These are phyloP conservation scores for Melaleuca alternifolia DNA, from an alignment of 345 rosid species.

Conservation along the genomic window DNA sequence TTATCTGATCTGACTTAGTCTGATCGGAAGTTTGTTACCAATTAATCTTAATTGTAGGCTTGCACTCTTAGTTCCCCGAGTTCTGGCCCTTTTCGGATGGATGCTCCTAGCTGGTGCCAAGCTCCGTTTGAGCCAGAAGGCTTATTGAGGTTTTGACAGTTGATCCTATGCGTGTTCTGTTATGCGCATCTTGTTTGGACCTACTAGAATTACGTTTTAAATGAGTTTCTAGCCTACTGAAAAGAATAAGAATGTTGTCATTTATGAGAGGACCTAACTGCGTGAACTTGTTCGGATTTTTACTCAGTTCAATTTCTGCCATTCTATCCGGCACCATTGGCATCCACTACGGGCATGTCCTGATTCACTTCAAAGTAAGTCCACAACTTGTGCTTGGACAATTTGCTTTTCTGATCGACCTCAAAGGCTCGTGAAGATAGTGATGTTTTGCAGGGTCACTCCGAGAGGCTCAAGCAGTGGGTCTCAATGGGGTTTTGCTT, in stretches of 20 bases:
- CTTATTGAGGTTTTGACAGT: slow-evolving; percentile 30
- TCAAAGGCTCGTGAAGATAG: not conserved
- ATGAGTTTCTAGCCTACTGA: too few relatives aligned
- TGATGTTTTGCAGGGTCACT: slow-evolving; percentile 28
- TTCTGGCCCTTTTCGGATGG: slow-evolving; percentile 26
- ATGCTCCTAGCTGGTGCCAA: slow-evolving; percentile 50
- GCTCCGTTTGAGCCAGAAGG: slow-evolving; percentile 76
- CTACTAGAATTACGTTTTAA: not conserved
- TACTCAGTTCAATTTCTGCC: slow-evolving; percentile 37
- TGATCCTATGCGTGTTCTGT: not conserved
- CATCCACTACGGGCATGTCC: slow-evolving; percentile 52
- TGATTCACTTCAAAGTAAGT: slow-evolving; percentile 60
- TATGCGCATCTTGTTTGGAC: not conserved
- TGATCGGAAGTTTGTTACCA: not conserved
- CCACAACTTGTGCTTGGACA: not conserved
- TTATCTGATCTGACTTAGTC: not conserved
- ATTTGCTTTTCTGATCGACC: not conserved
- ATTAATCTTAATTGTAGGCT: slow-evolving; percentile 24
- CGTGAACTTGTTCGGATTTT: not conserved
- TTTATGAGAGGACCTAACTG: not conserved
- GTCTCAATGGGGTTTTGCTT: slow-evolving; percentile 32
- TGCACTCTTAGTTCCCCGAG: slow-evolving; percentile 45
- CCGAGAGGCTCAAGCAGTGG: slow-evolving; percentile 63
- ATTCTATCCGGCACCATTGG: slow-evolving; percentile 58
- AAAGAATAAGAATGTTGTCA: not conserved